phyloP scores from a whole-genome alignment of 306 rosid species.

The Hippophae rhamnoides region DNA sequence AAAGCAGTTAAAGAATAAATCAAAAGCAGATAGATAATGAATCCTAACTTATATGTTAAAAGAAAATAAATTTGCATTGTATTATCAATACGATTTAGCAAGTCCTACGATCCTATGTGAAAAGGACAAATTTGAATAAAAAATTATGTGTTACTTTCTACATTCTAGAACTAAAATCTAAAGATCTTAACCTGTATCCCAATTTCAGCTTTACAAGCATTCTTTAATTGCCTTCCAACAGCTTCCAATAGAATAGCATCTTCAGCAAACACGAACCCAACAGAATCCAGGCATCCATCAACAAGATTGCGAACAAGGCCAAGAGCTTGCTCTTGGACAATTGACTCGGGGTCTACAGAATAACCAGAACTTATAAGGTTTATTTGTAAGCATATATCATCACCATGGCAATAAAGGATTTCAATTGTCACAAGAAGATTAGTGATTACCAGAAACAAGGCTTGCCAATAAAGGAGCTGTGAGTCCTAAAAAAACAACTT shows the following conservation, averaged over 20 bases:
- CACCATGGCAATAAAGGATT: slow-evolving; percentile 7
- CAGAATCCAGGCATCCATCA: slow-evolving; percentile 63
- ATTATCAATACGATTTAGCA: too few species aligned
- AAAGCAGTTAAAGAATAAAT: too few species aligned
- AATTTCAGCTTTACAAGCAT: slow-evolving; percentile 52
- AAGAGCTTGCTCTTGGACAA: slow-evolving; percentile 79
- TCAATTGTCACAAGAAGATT: slow-evolving; percentile 12
- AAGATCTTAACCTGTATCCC: slow-evolving; percentile 62
- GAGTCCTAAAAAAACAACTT: slow-evolving; percentile 54
- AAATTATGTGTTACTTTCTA: background rate
- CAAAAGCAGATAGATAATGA: too few species aligned
- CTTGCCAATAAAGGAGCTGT: slow-evolving; percentile 62
- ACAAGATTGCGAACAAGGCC: slow-evolving; percentile 78
- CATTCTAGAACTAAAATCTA: slow-evolving; percentile 1
- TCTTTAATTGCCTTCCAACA: slow-evolving; percentile 62
- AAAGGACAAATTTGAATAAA: too few species aligned
- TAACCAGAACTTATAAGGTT: slow-evolving; percentile 8
- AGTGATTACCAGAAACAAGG: slow-evolving; percentile 64
- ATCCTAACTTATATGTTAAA: too few species aligned
- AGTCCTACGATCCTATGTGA: too few species aligned
- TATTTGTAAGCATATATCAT: slow-evolving; percentile 6
- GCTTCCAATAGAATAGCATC: slow-evolving; percentile 69
- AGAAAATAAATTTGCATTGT: too few species aligned
- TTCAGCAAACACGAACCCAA: slow-evolving; percentile 62
- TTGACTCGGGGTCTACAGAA: slow-evolving; percentile 72